These are phyloP conservation scores for Alternaria sp. DNA, from an alignment of 2,329 filamentous ascomycete genomes.

Conservation along the genomic window DNA sequence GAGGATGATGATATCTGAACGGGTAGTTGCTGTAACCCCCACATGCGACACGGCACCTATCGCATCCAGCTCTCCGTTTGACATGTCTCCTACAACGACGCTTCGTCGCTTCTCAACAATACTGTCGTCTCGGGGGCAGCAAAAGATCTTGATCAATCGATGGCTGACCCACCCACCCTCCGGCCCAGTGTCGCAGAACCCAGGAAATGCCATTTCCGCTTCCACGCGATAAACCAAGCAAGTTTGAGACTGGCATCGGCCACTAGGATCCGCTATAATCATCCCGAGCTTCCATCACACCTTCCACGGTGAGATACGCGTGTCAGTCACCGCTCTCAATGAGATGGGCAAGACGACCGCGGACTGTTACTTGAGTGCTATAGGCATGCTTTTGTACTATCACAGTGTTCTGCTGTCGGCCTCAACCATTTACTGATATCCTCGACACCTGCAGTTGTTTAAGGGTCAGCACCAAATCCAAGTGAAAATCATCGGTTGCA, in stretches of 20 bases:
- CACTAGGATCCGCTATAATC: conserved; percentile 22
- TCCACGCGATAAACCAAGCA: conserved; percentile 48
- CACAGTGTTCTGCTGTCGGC: neutral
- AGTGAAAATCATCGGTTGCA: neutral
- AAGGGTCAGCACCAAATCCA: neutral
- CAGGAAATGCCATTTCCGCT: conserved; percentile 35
- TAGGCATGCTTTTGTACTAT: conserved; percentile 3
- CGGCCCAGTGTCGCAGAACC: conserved; percentile 37
- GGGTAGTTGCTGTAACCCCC: conserved; percentile 10
- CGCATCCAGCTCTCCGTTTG: conserved; percentile 3
- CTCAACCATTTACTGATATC: neutral
- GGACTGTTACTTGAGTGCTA: conserved; percentile 2
- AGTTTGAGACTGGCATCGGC: conserved; percentile 19
- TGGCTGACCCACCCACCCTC: conserved; percentile 12
- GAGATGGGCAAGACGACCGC: conserved; percentile 1
- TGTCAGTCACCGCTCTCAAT: conserved; percentile 25
- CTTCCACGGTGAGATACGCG: conserved; percentile 22
- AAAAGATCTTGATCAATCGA: conserved; percentile 8
- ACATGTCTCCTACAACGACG: neutral
- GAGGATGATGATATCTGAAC: conserved; percentile 3
- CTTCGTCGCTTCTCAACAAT: conserved; percentile 9
- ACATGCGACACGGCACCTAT: conserved; percentile 15
- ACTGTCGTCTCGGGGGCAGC: conserved; percentile 2
- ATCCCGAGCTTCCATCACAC: conserved; percentile 31
- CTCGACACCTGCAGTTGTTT: neutral